Evolutionary conservation across 345 rosid species (phyloP).

Genomic region (Populus davidiana): DNA sequence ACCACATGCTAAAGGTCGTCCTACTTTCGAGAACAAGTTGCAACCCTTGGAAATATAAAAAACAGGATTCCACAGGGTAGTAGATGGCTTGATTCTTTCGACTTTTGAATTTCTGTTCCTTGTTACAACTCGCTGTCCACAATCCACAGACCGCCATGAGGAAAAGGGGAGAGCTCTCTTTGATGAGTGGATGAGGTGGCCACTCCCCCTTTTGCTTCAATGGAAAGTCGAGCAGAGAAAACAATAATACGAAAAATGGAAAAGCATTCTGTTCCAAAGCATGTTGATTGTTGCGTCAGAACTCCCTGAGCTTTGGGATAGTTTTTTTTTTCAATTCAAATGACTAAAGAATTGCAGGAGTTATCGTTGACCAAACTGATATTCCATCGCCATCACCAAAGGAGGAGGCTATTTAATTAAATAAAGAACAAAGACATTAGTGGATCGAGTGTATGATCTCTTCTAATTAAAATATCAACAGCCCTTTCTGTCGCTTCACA

Average conservation of each 20-base stretch:
- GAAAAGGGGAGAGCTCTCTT: neutral
- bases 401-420: neutral
- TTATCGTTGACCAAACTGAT: neutral
- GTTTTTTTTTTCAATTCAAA: neutral
- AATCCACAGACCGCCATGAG: neutral
- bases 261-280: neutral
- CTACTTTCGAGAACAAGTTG: conserved; percentile 2
- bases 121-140: conserved; percentile 5
- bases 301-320: conserved; percentile 18
- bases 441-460: neutral
- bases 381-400: neutral
- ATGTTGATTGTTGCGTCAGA: neutral
- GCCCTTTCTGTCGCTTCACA: conserved; percentile 11
- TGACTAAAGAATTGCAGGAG: neutral
- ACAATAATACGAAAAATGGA: neutral
- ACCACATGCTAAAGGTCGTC: neutral
- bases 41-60: neutral
- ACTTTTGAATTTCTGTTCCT: neutral
- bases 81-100: neutral
- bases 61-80: neutral
- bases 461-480: neutral
- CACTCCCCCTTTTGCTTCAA: neutral
- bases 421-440: neutral
- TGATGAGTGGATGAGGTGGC: neutral
- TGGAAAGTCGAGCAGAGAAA: neutral